Percentiles rank a stretch among this genome's conserved stretches.
These are phyloP conservation scores for Candida saitoana DNA, from an alignment of 805 yeast genomes.

Conservation along the genomic window DNA sequence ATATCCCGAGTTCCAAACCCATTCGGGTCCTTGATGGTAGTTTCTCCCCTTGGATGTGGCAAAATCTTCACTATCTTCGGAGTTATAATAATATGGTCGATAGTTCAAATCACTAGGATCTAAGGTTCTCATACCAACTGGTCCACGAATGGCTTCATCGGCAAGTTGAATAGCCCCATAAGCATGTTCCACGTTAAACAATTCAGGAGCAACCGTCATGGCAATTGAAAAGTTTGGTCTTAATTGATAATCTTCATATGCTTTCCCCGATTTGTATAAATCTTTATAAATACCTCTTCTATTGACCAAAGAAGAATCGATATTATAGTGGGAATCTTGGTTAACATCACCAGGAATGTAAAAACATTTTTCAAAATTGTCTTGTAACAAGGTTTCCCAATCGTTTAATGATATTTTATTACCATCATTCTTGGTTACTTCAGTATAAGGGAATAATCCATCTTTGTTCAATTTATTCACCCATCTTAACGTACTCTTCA, in stretches of 20 bases:
- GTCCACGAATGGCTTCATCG: constrained; percentile 75
- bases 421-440: constrained; percentile 60
- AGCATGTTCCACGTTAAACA: constrained; percentile 64
- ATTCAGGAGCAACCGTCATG: constrained; percentile 90
- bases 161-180: constrained; percentile 64
- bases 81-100: constrained; percentile 80
- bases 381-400: constrained; percentile 71
- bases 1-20: constrained; percentile 92
- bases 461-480: constrained; percentile 53
- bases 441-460: constrained; percentile 54
- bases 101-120: constrained; percentile 93
- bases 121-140: constrained; percentile 84
- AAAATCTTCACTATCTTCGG: constrained; percentile 79
- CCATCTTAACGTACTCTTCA: constrained; percentile 82
- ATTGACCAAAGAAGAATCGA: constrained; percentile 66
- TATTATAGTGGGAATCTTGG: constrained; percentile 57
- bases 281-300: constrained; percentile 95
- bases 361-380: constrained; percentile 74
- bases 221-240: constrained; percentile 93
- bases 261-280: constrained; percentile 72
- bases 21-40: constrained; percentile 98
- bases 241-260: constrained; percentile 89
- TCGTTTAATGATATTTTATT: constrained; percentile 49
- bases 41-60: constrained; percentile 93
- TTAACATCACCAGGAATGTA: constrained; percentile 65